Conservation (phyloP, 768 basidiomycete genomes). For the Tylopilus plumbeoviolaceoides region DNA sequence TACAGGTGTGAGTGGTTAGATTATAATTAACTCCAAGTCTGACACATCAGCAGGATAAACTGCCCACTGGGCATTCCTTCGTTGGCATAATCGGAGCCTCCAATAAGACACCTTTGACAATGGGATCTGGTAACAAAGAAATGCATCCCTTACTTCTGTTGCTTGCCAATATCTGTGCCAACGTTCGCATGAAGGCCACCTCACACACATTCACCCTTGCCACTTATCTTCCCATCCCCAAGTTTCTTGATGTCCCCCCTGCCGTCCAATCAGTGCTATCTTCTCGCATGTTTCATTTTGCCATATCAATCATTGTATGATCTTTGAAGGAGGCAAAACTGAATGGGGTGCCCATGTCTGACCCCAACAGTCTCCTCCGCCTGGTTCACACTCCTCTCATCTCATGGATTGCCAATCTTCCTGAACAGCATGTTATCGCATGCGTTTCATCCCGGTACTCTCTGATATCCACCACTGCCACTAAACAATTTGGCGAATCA, state of each 20-base stretch:
- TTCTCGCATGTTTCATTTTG: slow-evolving; percentile 25
- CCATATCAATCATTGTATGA: slow-evolving; percentile 27
- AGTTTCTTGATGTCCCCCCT: slow-evolving; percentile 1
- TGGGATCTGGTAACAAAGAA: slow-evolving; percentile 1
- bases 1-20: neutral
- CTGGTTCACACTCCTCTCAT: neutral
- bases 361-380: slow-evolving; percentile 11
- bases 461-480: neutral
- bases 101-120: neutral
- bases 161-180: slow-evolving; percentile 31
- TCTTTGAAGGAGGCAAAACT: slow-evolving; percentile 27
- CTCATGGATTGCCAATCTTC: neutral
- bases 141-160: slow-evolving; percentile 32
- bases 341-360: slow-evolving; percentile 27
- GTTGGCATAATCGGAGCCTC: neutral
- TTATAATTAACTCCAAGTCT: neutral
- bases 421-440: slow-evolving; percentile 7
- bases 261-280: slow-evolving; percentile 27
- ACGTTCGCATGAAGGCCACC: slow-evolving; percentile 27
- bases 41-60: neutral
- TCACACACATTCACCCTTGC: slow-evolving; percentile 27
- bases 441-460: neutral
- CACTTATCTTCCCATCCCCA: slow-evolving; percentile 31
- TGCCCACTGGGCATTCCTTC: neutral
- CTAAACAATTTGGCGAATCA: neutral